Conservation (phyloP, 1,284 basidiomycete species). For the Austroboletus niveus region DNA sequence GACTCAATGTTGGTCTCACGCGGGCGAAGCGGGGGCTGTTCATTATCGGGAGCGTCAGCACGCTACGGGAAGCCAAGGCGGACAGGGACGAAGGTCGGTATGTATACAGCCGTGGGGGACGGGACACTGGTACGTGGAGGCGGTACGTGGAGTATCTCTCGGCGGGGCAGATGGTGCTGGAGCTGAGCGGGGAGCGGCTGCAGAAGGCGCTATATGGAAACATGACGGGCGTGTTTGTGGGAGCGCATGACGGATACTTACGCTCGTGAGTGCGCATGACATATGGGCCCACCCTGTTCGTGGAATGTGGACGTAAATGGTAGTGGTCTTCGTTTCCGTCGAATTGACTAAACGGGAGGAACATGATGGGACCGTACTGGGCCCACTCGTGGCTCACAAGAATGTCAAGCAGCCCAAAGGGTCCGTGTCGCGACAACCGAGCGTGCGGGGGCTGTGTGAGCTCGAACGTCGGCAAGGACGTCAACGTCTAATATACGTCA, state of each 20-base stretch:
- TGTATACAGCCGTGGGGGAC: slow-evolving; percentile 31
- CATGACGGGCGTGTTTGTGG: slow-evolving; percentile 21
- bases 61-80: slow-evolving; percentile 53
- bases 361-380: not conserved
- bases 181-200: slow-evolving; percentile 45
- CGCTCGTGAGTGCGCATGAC: slow-evolving; percentile 12
- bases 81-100: slow-evolving; percentile 18
- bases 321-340: not conserved
- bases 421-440: too few relatives aligned
- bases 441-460: too few relatives aligned
- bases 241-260: slow-evolving; percentile 11
- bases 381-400: not conserved
- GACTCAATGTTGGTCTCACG: slow-evolving; percentile 88
- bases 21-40: slow-evolving; percentile 82
- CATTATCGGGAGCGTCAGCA: slow-evolving; percentile 75
- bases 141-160: slow-evolving; percentile 56
- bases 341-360: not conserved
- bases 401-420: not conserved
- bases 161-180: slow-evolving; percentile 51
- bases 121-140: slow-evolving; percentile 56
- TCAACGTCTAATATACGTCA: not conserved
- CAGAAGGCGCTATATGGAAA: slow-evolving; percentile 48
- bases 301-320: not conserved
- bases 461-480: not conserved
- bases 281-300: not conserved